A percentile compares a stretch with the other conserved stretches of the same genome.
Evolutionary conservation across 495 filamentous ascomycete species (phyloP).

Genomic region (Aspergillus incahuasiensis): DNA sequence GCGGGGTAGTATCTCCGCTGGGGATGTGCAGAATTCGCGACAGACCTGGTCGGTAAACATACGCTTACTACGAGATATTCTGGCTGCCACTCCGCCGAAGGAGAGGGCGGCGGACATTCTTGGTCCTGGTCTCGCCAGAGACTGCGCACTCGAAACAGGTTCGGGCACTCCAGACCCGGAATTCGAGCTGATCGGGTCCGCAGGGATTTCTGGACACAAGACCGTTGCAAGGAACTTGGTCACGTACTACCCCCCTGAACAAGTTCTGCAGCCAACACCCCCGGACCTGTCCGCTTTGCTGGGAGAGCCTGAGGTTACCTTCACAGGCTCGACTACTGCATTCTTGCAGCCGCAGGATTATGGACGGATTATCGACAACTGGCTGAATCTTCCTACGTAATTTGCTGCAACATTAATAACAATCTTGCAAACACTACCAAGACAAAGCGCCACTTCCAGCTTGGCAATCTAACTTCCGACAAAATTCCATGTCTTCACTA

Average conservation of each 20-base stretch:
- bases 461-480: background rate
- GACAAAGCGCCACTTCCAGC: background rate
- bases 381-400: conserved; percentile 3
- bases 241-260: conserved; percentile 5
- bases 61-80: conserved; percentile 7
- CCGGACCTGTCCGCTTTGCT: conserved; percentile 4
- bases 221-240: conserved; percentile 7
- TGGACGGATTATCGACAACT: conserved; percentile 8
- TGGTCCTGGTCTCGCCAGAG: conserved; percentile 1
- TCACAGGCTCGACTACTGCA: background rate
- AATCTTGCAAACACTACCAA: background rate
- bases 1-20: conserved; percentile 6
- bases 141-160: background rate
- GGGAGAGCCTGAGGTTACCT: background rate
- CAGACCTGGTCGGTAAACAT: conserved; percentile 10
- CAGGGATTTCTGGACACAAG: conserved; percentile 9
- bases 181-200: conserved; percentile 6
- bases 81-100: background rate
- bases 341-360: conserved; percentile 11
- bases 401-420: too few relatives aligned
- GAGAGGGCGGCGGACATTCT: background rate
- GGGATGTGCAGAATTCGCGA: conserved; percentile 5
- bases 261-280: conserved; percentile 2
- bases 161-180: conserved; percentile 3
- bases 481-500: background rate